phyloP scores from a whole-genome alignment of 2,329 filamentous ascomycete genomes.

The Aspergillus sclerotialis region DNA sequence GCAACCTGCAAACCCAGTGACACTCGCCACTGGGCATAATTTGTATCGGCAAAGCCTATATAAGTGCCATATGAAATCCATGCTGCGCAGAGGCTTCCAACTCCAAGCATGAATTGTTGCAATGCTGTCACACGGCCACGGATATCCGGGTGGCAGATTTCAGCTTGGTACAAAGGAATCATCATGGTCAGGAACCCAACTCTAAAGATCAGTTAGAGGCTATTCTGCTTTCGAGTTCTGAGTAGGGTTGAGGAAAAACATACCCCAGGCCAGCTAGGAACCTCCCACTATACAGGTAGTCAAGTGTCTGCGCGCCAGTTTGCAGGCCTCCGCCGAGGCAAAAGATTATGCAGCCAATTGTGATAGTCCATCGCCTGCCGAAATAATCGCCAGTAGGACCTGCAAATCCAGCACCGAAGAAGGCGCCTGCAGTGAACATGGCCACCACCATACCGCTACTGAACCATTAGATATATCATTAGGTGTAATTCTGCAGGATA shows the following conservation, averaged over 20 bases:
- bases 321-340: conserved; percentile 66
- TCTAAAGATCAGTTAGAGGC: conserved; percentile 36
- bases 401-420: conserved; percentile 60
- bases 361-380: conserved; percentile 65
- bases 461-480: conserved; percentile 1
- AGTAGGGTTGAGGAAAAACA: conserved; percentile 10
- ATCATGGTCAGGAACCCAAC: conserved; percentile 59
- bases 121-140: conserved; percentile 67
- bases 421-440: conserved; percentile 69
- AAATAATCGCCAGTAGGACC: conserved; percentile 58
- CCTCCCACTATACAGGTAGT: conserved; percentile 64
- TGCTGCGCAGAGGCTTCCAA: conserved; percentile 64
- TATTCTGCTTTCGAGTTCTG: conserved; percentile 17
- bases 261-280: conserved; percentile 53
- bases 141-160: conserved; percentile 71
- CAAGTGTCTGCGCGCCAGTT: conserved; percentile 55
- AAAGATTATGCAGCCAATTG: conserved; percentile 65
- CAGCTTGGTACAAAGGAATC: conserved; percentile 68
- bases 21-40: conserved; percentile 54
- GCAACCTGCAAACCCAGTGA: conserved; percentile 64
- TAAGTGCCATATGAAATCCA: conserved; percentile 67
- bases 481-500: background rate
- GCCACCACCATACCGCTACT: conserved; percentile 63
- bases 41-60: conserved; percentile 40
- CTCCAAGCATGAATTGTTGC: conserved; percentile 76